phyloP scores from a whole-genome alignment of 805 yeast genomes.

The Kregervanrija pseudodelftensis region DNA sequence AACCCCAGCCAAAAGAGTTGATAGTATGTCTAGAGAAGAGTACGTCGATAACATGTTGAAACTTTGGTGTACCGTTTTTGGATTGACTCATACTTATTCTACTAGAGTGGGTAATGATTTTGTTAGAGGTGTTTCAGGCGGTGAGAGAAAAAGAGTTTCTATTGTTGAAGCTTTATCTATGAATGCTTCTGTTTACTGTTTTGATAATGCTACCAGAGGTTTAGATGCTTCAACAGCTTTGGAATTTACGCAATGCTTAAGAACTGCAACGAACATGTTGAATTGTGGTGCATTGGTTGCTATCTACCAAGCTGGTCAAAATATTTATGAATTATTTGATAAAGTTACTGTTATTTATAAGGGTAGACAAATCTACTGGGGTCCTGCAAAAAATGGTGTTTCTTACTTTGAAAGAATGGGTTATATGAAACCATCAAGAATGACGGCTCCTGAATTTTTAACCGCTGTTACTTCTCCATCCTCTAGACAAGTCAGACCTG shows the following conservation, averaged over 20 bases:
- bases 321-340: slow-evolving; percentile 54
- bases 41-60: slow-evolving; percentile 38
- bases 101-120: slow-evolving; percentile 63
- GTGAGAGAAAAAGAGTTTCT: slow-evolving; percentile 66
- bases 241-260: slow-evolving; percentile 54
- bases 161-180: slow-evolving; percentile 55
- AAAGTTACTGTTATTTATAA: slow-evolving; percentile 52
- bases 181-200: slow-evolving; percentile 50
- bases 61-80: slow-evolving; percentile 47
- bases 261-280: slow-evolving; percentile 54
- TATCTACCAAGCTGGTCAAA: slow-evolving; percentile 63
- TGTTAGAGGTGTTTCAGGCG: slow-evolving; percentile 64
- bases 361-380: slow-evolving; percentile 57
- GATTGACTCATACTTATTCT: slow-evolving; percentile 50
- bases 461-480: slow-evolving; percentile 63
- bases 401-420: slow-evolving; percentile 59
- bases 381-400: slow-evolving; percentile 47
- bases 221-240: slow-evolving; percentile 67
- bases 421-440: slow-evolving; percentile 55
- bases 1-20: slow-evolving; percentile 48
- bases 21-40: slow-evolving; percentile 33
- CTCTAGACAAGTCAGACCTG: slow-evolving; percentile 44
- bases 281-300: slow-evolving; percentile 55
- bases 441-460: slow-evolving; percentile 62
- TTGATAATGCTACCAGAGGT: slow-evolving; percentile 69